A percentile compares a stretch with the other conserved stretches of the same genome.
Evolutionary conservation across 495 filamentous ascomycete genomes (phyloP).

Genomic region (Aspergillus egyptiacus): DNA sequence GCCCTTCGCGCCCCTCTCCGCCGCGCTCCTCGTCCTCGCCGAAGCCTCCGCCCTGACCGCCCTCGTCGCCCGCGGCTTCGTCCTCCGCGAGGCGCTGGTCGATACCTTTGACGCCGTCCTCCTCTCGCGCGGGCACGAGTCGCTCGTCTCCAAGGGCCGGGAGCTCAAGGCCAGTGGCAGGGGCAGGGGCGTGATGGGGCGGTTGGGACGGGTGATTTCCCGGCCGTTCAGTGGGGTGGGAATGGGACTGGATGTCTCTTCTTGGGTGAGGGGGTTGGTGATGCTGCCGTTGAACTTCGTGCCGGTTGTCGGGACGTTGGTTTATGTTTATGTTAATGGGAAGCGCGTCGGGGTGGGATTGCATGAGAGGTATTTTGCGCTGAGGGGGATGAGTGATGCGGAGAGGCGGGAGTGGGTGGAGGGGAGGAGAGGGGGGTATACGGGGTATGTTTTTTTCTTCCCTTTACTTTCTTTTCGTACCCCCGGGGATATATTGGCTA

Average conservation of each 20-base stretch:
- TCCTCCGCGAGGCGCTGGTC: constrained; percentile 72
- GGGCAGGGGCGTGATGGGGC: background rate
- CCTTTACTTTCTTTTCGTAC: background rate
- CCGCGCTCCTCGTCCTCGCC: constrained; percentile 69
- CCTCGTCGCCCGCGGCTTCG: constrained; percentile 64
- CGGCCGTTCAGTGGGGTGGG: constrained; percentile 55
- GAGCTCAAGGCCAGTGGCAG: constrained; percentile 45
- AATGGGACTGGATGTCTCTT: no score
- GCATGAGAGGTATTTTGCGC: constrained; percentile 72
- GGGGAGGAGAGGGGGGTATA: constrained; percentile 60
- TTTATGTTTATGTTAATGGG: constrained; percentile 76
- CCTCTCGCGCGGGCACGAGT: constrained; percentile 46
- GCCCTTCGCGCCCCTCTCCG: constrained; percentile 66
- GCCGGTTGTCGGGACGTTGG: constrained; percentile 74
- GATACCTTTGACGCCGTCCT: constrained; percentile 90
- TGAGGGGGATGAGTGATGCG: constrained; percentile 68
- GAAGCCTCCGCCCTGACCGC: constrained; percentile 77
- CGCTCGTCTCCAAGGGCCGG: constrained; percentile 66
- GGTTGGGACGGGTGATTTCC: constrained; percentile 44
- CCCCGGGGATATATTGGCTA: background rate
- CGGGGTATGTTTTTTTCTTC: constrained; percentile 55
- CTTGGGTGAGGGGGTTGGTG: constrained; percentile 63
- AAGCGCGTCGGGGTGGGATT: constrained; percentile 44
- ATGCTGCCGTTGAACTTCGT: constrained; percentile 91
- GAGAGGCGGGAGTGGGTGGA: constrained; percentile 60